Conservation (phyloP, 2,329 filamentous ascomycete species). For the Trichoderma brevicompactum region DNA sequence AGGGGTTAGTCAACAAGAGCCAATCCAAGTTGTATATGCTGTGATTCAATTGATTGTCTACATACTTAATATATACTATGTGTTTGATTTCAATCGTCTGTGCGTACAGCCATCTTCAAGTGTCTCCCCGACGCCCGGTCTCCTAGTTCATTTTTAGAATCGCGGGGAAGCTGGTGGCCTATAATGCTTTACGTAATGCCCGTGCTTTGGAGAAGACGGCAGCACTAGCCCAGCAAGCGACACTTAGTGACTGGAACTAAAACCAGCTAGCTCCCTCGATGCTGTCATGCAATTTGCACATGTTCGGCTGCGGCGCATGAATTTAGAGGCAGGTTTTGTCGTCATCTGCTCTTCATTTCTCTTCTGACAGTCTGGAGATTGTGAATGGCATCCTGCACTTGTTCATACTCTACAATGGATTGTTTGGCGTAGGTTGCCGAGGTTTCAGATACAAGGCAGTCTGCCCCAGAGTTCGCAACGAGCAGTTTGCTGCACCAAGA, state of each 20-base stretch:
- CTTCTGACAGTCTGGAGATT: not conserved
- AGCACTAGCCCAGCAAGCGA: constrained; percentile 15
- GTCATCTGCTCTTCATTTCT: constrained; percentile 5
- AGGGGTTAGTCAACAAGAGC: not conserved
- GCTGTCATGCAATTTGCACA: constrained; percentile 2
- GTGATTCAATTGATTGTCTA: not conserved
- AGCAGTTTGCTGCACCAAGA: too few relatives aligned
- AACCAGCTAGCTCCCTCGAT: constrained; percentile 4
- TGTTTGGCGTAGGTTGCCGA: not conserved
- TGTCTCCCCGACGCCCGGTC: not conserved
- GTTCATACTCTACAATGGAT: constrained; percentile 9
- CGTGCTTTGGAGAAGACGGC: not conserved
- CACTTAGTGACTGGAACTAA: constrained; percentile 16
- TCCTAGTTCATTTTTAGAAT: not conserved
- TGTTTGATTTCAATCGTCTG: too few relatives aligned
- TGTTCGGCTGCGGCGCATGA: not conserved
- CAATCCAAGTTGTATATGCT: not conserved
- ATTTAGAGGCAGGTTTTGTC: constrained; percentile 6
- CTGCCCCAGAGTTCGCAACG: not conserved
- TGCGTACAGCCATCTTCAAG: not conserved
- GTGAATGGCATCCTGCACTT: not conserved
- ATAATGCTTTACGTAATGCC: not conserved
- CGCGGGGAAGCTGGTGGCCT: constrained; percentile 8
- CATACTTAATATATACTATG: too few relatives aligned
- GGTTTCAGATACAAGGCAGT: not conserved